Evolutionary conservation across 768 basidiomycete species (phyloP).

Genomic region (Rossbeevera mucosa): DNA sequence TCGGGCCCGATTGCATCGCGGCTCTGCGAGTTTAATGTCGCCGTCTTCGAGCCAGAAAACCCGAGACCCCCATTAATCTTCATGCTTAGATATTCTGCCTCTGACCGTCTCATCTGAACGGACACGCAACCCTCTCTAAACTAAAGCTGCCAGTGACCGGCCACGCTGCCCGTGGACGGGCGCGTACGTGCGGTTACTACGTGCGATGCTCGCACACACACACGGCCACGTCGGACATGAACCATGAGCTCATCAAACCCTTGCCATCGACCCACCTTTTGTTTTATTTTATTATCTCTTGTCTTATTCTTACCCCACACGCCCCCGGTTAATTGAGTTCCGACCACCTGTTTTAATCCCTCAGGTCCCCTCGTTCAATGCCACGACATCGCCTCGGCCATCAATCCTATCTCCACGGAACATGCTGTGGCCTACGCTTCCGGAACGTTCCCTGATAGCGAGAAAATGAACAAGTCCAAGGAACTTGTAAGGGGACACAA

Average conservation of each 20-base stretch:
- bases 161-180: neutral
- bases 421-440: neutral
- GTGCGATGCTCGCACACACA: neutral
- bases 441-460: neutral
- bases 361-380: neutral
- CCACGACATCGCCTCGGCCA: slow-evolving; percentile 2
- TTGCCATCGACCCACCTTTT: neutral
- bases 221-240: neutral
- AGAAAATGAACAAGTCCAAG: neutral
- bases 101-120: neutral
- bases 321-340: neutral
- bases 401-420: slow-evolving; percentile 3
- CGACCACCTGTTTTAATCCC: neutral
- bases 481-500: neutral
- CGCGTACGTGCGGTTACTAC: neutral
- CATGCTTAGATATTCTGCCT: neutral
- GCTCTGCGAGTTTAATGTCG: neutral
- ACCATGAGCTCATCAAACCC: neutral
- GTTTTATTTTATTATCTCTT: neutral
- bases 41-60: neutral
- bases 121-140: neutral
- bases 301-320: neutral
- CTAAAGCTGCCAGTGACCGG: neutral
- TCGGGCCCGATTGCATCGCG: neutral
- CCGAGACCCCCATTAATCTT: neutral